phyloP scores from a whole-genome alignment of 148 eudicot genomes.

The Vaccinium corymbosum region DNA sequence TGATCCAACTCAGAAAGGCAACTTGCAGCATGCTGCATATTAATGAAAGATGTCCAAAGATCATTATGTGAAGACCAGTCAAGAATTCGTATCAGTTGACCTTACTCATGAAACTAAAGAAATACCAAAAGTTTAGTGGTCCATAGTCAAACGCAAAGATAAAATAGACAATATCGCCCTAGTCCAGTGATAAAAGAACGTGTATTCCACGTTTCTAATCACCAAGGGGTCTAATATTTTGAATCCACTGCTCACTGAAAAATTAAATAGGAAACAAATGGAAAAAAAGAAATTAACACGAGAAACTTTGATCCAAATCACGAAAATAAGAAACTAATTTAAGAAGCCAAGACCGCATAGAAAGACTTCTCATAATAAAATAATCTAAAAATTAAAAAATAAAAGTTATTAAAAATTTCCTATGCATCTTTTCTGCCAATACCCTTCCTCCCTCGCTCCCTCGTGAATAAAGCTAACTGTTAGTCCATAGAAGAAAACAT shows the following conservation, averaged over 20 bases:
- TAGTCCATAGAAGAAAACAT: neutral
- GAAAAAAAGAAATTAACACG: neutral
- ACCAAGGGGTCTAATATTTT: neutral
- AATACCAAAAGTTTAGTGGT: neutral
- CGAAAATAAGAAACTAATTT: neutral
- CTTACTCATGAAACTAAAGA: neutral
- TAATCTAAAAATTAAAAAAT: neutral
- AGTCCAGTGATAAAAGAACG: neutral
- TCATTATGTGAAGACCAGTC: conserved; percentile 11
- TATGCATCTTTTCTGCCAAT: neutral
- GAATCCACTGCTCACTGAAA: neutral
- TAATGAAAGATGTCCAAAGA: neutral
- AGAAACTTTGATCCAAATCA: neutral
- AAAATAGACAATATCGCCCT: neutral
- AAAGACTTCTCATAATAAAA: neutral
- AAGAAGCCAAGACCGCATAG: neutral
- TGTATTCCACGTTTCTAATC: neutral
- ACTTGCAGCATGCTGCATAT: conserved; percentile 65
- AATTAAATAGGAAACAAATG: neutral
- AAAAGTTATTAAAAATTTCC: neutral
- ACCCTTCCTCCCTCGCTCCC: neutral
- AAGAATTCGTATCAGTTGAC: neutral
- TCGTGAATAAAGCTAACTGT: neutral
- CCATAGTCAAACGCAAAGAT: neutral
- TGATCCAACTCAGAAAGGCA: conserved; percentile 85